A percentile compares a stretch with the other conserved stretches of the same genome.
These are phyloP conservation scores for Eimeria nieschulzi DNA, from an alignment of 169 alveolate species.

Conservation along the genomic window DNA sequence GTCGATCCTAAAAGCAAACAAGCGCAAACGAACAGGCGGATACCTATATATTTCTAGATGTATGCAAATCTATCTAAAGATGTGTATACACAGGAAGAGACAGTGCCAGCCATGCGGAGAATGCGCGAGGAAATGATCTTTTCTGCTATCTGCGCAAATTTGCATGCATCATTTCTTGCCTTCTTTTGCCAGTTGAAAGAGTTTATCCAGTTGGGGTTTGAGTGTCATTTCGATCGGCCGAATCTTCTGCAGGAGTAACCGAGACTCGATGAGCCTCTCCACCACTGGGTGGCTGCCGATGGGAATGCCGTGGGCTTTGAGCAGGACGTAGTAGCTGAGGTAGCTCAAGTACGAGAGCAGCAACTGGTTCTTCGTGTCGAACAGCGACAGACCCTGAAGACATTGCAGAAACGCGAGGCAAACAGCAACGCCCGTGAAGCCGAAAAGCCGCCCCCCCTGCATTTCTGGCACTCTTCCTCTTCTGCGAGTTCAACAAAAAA, in stretches of 20 bases:
- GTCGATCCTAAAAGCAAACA: not conserved
- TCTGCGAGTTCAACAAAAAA: not conserved
- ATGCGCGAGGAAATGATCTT: not conserved
- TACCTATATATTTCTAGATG: not conserved
- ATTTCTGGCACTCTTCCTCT: not conserved
- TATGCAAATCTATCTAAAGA: not conserved
- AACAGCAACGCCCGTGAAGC: too few species aligned
- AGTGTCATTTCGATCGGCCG: slow-evolving; percentile 81
- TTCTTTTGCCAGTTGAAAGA: slow-evolving; percentile 51
- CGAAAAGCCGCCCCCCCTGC: too few species aligned
- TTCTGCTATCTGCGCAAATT: not conserved
- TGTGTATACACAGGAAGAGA: not conserved
- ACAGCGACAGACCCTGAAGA: slow-evolving; percentile 80
- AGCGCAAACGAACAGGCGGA: not conserved
- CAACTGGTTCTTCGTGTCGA: slow-evolving; percentile 82
- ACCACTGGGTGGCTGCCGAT: slow-evolving; percentile 83
- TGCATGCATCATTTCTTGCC: not conserved
- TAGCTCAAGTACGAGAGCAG: slow-evolving; percentile 81
- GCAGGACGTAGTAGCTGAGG: slow-evolving; percentile 80
- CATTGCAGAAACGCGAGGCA: not conserved
- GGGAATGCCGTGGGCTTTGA: slow-evolving; percentile 82
- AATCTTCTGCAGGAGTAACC: slow-evolving; percentile 82
- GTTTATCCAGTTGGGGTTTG: slow-evolving; percentile 79
- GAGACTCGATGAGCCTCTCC: slow-evolving; percentile 79
- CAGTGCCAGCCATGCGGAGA: not conserved